A percentile compares a stretch with the other conserved stretches of the same genome.
Conservation (phyloP, 768 basidiomycete genomes). For the Tremella mesenterica region DNA sequence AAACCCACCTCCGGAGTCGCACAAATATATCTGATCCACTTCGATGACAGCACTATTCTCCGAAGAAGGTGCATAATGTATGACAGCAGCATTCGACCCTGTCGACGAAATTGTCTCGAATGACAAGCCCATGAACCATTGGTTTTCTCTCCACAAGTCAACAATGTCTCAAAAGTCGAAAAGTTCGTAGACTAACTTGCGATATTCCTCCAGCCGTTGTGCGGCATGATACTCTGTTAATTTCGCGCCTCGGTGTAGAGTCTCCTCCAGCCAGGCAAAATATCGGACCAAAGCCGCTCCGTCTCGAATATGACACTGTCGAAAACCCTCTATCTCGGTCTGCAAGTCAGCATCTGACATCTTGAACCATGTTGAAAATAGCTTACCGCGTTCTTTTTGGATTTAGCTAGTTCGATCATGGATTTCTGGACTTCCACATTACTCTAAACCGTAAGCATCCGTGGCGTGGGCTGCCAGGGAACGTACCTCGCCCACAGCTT, state of each 20-base stretch:
- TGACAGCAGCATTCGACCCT: conserved; percentile 88
- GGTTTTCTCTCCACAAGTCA: conserved; percentile 54
- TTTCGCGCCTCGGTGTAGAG: conserved; percentile 54
- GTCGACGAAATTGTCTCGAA: conserved; percentile 88
- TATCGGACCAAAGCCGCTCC: conserved; percentile 76
- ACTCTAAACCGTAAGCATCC: conserved; percentile 46
- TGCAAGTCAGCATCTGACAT: conserved; percentile 6
- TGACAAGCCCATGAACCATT: conserved; percentile 74
- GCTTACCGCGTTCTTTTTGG: conserved; percentile 45
- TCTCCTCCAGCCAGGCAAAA: conserved; percentile 90
- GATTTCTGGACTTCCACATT: conserved; percentile 59
- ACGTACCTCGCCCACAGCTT: conserved; percentile 64
- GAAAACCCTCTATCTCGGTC: conserved; percentile 80
- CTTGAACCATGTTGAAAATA: not conserved
- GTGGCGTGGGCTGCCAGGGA: not conserved
- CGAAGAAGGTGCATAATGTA: conserved; percentile 81
- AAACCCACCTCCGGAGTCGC: conserved; percentile 72
- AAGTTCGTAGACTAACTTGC: conserved; percentile 56
- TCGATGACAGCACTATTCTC: conserved; percentile 63
- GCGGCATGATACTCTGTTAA: conserved; percentile 75
- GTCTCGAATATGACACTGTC: conserved; percentile 78
- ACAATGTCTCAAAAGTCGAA: not conserved
- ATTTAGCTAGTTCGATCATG: conserved; percentile 58
- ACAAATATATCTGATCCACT: conserved; percentile 56
- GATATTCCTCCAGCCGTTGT: conserved; percentile 64